Evolutionary conservation across 208 protist species (phyloP).

Genomic region (Blastocrithidia nonstop): DNA sequence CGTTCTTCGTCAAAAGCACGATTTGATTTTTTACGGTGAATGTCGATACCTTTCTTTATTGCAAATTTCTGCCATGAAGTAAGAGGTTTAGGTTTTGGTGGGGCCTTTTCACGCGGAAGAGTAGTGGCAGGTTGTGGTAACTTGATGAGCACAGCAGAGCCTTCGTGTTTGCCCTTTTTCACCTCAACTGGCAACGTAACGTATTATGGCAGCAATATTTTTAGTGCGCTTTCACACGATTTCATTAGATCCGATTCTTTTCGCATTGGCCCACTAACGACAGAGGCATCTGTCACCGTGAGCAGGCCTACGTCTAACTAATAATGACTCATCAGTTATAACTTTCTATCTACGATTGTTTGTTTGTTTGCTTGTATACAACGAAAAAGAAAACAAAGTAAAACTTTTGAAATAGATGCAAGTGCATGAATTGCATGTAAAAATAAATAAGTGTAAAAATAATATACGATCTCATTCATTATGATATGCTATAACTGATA

Average conservation of each 20-base stretch:
- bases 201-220: conserved; percentile 58
- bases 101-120: conserved; percentile 86
- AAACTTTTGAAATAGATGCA: background rate
- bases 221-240: conserved; percentile 39
- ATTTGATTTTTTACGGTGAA: conserved; percentile 79
- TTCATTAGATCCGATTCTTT: conserved; percentile 59
- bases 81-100: conserved; percentile 72
- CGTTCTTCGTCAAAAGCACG: conserved; percentile 82
- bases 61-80: conserved; percentile 89
- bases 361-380: background rate
- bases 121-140: conserved; percentile 73
- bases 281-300: conserved; percentile 52
- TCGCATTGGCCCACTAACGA: conserved; percentile 72
- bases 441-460: too few species aligned
- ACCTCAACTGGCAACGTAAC: conserved; percentile 37
- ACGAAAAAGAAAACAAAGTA: background rate
- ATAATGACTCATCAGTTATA: conserved; percentile 39
- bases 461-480: too few species aligned
- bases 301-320: conserved; percentile 69
- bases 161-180: conserved; percentile 75
- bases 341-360: background rate
- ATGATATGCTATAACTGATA: too few species aligned
- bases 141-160: conserved; percentile 36
- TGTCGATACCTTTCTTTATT: conserved; percentile 86
- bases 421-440: too few species aligned